Base-by-base conservation (phyloP, 2,329 filamentous ascomycete genomes). In the Pyricularia sp. region DNA sequence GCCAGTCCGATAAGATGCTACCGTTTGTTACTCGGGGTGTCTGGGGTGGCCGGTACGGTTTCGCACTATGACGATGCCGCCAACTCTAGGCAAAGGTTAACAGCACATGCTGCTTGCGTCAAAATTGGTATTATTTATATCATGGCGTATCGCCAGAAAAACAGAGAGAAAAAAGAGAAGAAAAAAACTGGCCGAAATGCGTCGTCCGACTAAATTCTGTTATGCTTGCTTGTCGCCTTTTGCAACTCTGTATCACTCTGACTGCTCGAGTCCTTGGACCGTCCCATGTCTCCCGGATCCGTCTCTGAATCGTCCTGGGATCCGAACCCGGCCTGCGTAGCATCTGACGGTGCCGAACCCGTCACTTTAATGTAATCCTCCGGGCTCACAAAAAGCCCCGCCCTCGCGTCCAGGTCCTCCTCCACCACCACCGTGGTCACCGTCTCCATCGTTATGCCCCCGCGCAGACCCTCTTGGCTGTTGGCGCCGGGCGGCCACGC, bases 371-470 rank as follows among this genome's bases (percentile, higher is more conserved):
- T 33, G 20, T 67, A 67, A 28, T 67, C 66, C 26, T 50, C 12
- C 0, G 30, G 26, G 7, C 4, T 28, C 23, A 67, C 66, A 33
- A 36, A 50, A 11, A 67, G 42, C 9, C 66, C 50, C 2, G 23
- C 42, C 23, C 66, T 59, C 20, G 50, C 50, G 1, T 67, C 66
- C 4, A 50, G 26, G 55, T 73, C 71, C 28, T 70, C 70, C 68
- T 76, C 76, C n/a, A 78, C 73, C 30, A 74, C 74, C 9, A 77
- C 73, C 17, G 71, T 74, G 2, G 76, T 76, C 17, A 76, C 73
- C 63, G 71, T 70, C 65, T 76, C 75, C 74, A 76, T 73, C 70
- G 76, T 73, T n/a, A 77, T 71, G 12, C 20, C 64, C 64, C 68
- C 61, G 25, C 69, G 68, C 36, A 71, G 69, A 20, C 65, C 70